Conservation (phyloP, 106 monocot species). For the Dioscorea zingiberensis region DNA sequence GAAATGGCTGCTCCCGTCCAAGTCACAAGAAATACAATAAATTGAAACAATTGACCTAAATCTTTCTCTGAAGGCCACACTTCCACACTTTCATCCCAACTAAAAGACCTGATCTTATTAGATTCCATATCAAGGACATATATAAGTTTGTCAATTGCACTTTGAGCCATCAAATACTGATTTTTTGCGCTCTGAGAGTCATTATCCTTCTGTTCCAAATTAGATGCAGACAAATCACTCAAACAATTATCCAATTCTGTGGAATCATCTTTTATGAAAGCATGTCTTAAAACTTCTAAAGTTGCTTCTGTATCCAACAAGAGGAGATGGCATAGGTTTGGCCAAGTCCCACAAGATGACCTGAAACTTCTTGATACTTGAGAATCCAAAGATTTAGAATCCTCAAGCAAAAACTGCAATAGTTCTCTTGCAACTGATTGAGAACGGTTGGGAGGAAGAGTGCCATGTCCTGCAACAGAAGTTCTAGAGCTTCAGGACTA, state of each 20-base stretch:
- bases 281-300: slow-evolving; percentile 74
- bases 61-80: slow-evolving; percentile 77
- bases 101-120: slow-evolving; percentile 34
- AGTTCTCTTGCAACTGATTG: slow-evolving; percentile 65
- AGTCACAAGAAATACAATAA: slow-evolving; percentile 68
- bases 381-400: slow-evolving; percentile 50
- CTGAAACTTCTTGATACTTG: slow-evolving; percentile 42
- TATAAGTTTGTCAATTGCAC: slow-evolving; percentile 36
- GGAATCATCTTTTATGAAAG: slow-evolving; percentile 35
- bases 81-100: slow-evolving; percentile 37
- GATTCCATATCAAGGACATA: slow-evolving; percentile 67
- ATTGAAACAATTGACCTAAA: slow-evolving; percentile 52
- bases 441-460: slow-evolving; percentile 42
- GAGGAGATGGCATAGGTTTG: slow-evolving; percentile 75
- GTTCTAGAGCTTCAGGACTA: slow-evolving; percentile 1
- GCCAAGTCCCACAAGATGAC: slow-evolving; percentile 47
- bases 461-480: slow-evolving; percentile 74
- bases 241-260: slow-evolving; percentile 10
- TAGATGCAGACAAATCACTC: slow-evolving; percentile 4
- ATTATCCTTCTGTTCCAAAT: slow-evolving; percentile 3
- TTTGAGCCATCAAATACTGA: slow-evolving; percentile 51
- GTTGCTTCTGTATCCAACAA: slow-evolving; percentile 80
- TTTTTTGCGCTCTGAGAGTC: slow-evolving; percentile 14
- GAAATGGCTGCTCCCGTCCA: slow-evolving; percentile 48
- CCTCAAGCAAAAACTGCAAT: slow-evolving; percentile 76